Conservation (phyloP, 2,329 filamentous ascomycete species). For the Lecanicillium sp. region DNA sequence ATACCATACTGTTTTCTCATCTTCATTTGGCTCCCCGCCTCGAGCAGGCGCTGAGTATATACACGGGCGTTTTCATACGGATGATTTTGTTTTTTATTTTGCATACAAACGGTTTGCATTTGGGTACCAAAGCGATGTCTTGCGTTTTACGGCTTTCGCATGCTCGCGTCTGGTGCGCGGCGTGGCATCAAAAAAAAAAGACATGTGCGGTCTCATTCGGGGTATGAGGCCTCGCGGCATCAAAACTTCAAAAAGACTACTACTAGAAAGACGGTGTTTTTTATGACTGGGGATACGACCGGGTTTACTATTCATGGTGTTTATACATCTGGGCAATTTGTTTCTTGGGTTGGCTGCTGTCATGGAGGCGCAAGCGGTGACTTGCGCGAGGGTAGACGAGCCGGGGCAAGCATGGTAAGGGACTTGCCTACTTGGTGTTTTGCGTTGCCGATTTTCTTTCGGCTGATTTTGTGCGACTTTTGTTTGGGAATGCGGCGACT, state of each 20-base stretch:
- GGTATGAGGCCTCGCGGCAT: constrained; percentile 43
- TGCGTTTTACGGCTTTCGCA: constrained; percentile 37
- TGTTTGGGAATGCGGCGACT: constrained; percentile 23
- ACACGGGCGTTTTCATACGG: constrained; percentile 28
- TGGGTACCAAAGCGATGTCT: constrained; percentile 15
- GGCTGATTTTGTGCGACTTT: constrained; percentile 22
- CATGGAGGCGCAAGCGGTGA: constrained; percentile 30
- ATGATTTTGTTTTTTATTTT: constrained; percentile 16
- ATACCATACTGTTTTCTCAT: constrained; percentile 37
- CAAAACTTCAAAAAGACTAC: constrained; percentile 40
- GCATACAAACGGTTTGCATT: constrained; percentile 31
- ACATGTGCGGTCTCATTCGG: constrained; percentile 19
- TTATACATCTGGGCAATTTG: constrained; percentile 31
- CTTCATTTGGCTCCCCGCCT: constrained; percentile 27
- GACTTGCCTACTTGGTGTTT: constrained; percentile 30
- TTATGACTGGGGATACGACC: constrained; percentile 24
- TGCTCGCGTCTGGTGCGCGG: constrained; percentile 19
- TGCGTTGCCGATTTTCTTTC: constrained; percentile 10
- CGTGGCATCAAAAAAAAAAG: constrained; percentile 7
- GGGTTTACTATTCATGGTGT: constrained; percentile 15
- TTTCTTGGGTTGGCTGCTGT: constrained; percentile 25
- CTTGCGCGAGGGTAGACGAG: constrained; percentile 19
- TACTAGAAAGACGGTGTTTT: constrained; percentile 41
- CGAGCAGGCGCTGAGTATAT: constrained; percentile 34
- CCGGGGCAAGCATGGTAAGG: constrained; percentile 15